Base-by-base conservation (phyloP, 768 basidiomycete genomes). In the Termitomyces sp. region DNA sequence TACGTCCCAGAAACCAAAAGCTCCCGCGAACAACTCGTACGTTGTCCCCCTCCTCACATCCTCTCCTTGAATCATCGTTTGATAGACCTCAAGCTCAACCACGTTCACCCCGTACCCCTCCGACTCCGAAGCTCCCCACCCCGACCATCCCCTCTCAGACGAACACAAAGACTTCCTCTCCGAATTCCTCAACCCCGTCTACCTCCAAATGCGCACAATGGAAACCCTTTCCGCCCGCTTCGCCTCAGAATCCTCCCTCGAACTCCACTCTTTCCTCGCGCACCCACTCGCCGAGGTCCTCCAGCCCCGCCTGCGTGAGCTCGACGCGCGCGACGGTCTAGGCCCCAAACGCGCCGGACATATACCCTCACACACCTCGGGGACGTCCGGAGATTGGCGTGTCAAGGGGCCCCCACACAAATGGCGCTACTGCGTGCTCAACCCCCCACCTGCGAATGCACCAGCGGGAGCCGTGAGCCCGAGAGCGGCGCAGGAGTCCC, bases 321-420 rank as follows among this genome's bases (percentile, higher is more conserved):
- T 80, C 5, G 90, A 96, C 68, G 67, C 69, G 9, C 72, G 72
- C 7, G 90, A 94, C 63, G 86, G 83, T 6, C 77, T 90, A 28
- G 79, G 78, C 38, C 76, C 76, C 9, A 71, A 76, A 36, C 85
- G 88, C 22, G 68, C 66, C 9, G 74, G 74, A 5, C 74, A 71
- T 43, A 76, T 95, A 52, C 87, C 92, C 0, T 65, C 80, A 11
- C 94, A 97, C 63, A 72, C 71, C n/a, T 72, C 82, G 9, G 94
- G 94, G 14, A 72, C 71, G n/a, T 55, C 63, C 18, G 72, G 73
- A 33, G 73, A 76, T 4, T 98, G 94, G 94, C 65, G 68, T 14
- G 64, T 91, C 66, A 84, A 83, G 65, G 94, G 95, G 2, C 96
- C 96, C 1, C 93, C 96, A 30, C 94, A 95, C 70, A 94, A 95